Conservation (phyloP, 2,329 filamentous ascomycete genomes). For the Verticillium tricorpus region DNA sequence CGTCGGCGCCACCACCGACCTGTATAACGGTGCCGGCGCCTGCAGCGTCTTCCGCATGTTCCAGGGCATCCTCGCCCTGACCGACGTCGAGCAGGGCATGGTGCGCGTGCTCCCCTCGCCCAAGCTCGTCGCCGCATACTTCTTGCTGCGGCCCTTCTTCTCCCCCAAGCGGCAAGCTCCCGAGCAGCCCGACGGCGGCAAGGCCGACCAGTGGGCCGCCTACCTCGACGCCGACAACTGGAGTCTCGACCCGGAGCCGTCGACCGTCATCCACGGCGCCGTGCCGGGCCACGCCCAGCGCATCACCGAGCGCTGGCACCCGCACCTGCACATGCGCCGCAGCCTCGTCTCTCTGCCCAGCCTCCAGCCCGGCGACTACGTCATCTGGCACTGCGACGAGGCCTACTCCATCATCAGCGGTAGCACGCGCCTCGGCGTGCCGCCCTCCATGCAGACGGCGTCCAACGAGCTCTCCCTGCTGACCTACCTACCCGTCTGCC, state of each 20-base stretch:
- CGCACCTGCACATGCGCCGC: constrained; percentile 47
- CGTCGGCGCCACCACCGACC: constrained; percentile 58
- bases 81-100: constrained; percentile 41
- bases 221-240: constrained; percentile 40
- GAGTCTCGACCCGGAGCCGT: constrained; percentile 41
- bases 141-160: constrained; percentile 44
- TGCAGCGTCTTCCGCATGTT: constrained; percentile 75
- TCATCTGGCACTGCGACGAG: constrained; percentile 55
- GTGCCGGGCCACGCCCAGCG: constrained; percentile 55
- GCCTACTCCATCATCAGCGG: constrained; percentile 49
- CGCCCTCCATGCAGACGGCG: constrained; percentile 10
- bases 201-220: constrained; percentile 36
- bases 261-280: constrained; percentile 53
- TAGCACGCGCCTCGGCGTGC: constrained; percentile 25
- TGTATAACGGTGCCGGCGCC: constrained; percentile 68
- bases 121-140: constrained; percentile 43
- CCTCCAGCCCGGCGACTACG: constrained; percentile 51
- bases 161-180: constrained; percentile 24
- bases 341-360: constrained; percentile 53
- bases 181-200: constrained; percentile 14
- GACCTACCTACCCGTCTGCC: constrained; percentile 51
- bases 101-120: constrained; percentile 42
- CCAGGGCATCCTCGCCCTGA: constrained; percentile 71
- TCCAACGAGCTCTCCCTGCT: constrained; percentile 40
- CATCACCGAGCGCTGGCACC: constrained; percentile 54